phyloP scores from a whole-genome alignment of 257 asterid species.

The Scutellaria barbata region DNA sequence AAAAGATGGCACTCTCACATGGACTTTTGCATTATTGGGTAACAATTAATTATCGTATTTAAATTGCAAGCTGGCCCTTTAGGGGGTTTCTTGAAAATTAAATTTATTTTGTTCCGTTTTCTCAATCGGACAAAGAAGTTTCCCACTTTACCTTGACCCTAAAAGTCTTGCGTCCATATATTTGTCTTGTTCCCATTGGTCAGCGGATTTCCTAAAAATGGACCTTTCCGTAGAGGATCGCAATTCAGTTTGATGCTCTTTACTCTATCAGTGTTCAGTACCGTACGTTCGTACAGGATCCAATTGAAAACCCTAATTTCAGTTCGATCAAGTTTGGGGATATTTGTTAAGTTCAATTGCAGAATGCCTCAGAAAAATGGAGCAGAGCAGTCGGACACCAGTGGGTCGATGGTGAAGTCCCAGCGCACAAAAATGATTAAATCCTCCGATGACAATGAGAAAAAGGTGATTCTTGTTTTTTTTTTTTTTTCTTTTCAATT shows the following conservation, averaged over 20 bases:
- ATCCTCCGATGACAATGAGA: slow-evolving; percentile 71
- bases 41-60: no score
- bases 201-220: neutral
- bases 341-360: slow-evolving; percentile 20
- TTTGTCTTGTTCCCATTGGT: slow-evolving; percentile 4
- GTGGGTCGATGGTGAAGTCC: slow-evolving; percentile 55
- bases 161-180: neutral
- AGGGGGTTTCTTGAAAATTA: no score
- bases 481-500: neutral
- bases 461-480: slow-evolving; percentile 43
- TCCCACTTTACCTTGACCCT: no score
- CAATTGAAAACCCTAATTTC: slow-evolving; percentile 56
- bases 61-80: no score
- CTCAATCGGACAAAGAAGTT: no score
- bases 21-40: no score
- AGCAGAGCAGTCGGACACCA: slow-evolving; percentile 56
- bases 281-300: slow-evolving; percentile 34
- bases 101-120: no score
- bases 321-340: slow-evolving; percentile 37
- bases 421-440: slow-evolving; percentile 58
- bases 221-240: slow-evolving; percentile 33
- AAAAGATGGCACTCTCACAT: no score
- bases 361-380: slow-evolving; percentile 64
- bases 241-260: neutral
- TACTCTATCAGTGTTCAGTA: slow-evolving; percentile 19